A percentile compares a stretch with the other conserved stretches of the same genome.
Conservation (phyloP, 805 yeast species). For the Saturnispora sekii region DNA sequence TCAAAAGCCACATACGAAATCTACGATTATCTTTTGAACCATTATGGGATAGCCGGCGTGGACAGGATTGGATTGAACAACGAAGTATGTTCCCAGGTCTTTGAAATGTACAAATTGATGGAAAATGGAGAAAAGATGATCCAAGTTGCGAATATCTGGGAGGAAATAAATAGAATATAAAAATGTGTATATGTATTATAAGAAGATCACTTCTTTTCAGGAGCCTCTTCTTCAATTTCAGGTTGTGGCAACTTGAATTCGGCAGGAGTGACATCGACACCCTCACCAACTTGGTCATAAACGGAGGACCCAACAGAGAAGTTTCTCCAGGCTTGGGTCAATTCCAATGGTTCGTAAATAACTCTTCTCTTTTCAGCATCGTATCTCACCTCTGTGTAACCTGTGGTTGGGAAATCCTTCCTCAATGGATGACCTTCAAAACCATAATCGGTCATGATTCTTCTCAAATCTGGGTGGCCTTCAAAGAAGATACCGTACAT, state of each 20-base stretch:
- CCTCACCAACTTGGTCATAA: slow-evolving; percentile 89
- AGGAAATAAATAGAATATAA: slow-evolving; percentile 5
- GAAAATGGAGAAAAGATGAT: slow-evolving; percentile 4
- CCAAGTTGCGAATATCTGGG: slow-evolving; percentile 7
- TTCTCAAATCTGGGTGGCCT: slow-evolving; percentile 81
- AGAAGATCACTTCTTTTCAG: slow-evolving; percentile 22
- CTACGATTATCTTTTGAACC: background rate
- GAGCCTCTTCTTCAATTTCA: slow-evolving; percentile 48
- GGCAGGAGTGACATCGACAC: slow-evolving; percentile 74
- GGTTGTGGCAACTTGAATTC: slow-evolving; percentile 76
- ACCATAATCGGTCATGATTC: slow-evolving; percentile 87
- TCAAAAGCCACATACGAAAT: slow-evolving; percentile 2
- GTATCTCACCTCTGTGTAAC: slow-evolving; percentile 82
- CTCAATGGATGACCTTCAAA: slow-evolving; percentile 88
- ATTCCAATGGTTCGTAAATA: slow-evolving; percentile 81
- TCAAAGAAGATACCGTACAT: slow-evolving; percentile 81
- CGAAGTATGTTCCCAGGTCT: slow-evolving; percentile 4
- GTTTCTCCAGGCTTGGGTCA: slow-evolving; percentile 89
- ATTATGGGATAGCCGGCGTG: background rate
- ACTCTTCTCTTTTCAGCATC: slow-evolving; percentile 87
- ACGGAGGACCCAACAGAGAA: slow-evolving; percentile 81
- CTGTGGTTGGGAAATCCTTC: slow-evolving; percentile 89
- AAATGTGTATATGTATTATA: slow-evolving; percentile 15
- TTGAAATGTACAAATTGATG: background rate
- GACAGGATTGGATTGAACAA: background rate